phyloP scores from a whole-genome alignment of 78 protist species.

The Bodo saltans region DNA sequence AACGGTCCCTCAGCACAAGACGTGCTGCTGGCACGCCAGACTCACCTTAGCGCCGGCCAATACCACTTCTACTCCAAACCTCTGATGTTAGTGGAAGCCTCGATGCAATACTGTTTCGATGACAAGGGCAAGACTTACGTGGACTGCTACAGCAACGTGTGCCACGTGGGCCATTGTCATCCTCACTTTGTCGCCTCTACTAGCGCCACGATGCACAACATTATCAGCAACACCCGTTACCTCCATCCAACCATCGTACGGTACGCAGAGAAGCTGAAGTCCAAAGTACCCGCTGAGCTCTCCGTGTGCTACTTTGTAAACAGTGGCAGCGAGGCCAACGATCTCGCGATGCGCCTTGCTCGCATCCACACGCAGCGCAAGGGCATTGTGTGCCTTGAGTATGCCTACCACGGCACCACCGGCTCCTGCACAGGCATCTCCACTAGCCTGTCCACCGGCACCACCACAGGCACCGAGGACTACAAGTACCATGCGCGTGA shows the following conservation, averaged over 20 bases:
- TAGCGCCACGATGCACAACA: slow-evolving; percentile 29
- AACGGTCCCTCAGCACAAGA: background rate
- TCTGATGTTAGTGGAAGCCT: slow-evolving; percentile 10
- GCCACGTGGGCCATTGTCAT: slow-evolving; percentile 69
- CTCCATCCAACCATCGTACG: slow-evolving; percentile 36
- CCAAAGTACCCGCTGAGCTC: slow-evolving; percentile 44
- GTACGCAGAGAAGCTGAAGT: slow-evolving; percentile 26
- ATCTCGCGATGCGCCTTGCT: slow-evolving; percentile 73
- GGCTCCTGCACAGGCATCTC: slow-evolving; percentile 27
- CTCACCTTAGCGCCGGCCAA: background rate
- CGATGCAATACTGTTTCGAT: slow-evolving; percentile 35
- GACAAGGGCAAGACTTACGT: slow-evolving; percentile 37
- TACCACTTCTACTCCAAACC: slow-evolving; percentile 16
- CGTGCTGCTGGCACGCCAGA: background rate
- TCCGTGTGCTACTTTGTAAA: slow-evolving; percentile 50
- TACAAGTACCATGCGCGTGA: background rate
- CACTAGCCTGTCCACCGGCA: background rate
- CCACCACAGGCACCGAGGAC: background rate
- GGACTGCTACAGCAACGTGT: slow-evolving; percentile 59
- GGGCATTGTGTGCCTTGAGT: slow-evolving; percentile 30
- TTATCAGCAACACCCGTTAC: slow-evolving; percentile 67
- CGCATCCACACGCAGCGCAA: slow-evolving; percentile 34
- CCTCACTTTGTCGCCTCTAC: slow-evolving; percentile 50
- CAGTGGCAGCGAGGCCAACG: slow-evolving; percentile 84
- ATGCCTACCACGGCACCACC: slow-evolving; percentile 74